Conservation (phyloP, 176 grass and related monocot species). For the Juncus effusus region DNA sequence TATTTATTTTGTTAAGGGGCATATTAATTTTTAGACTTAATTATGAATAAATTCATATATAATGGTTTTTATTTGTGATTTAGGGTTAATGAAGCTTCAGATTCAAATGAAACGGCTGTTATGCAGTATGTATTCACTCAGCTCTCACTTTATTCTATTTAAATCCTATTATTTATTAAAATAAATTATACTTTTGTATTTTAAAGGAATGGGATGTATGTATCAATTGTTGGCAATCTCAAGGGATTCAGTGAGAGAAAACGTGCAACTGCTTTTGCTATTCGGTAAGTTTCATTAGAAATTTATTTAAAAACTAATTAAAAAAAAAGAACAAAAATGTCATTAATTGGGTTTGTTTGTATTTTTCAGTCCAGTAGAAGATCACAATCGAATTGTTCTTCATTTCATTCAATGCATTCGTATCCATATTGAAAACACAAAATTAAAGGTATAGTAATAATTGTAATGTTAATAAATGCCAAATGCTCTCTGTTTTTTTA, state of each 20-base stretch:
- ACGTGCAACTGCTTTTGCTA: conserved; percentile 67
- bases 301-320: too few relatives aligned
- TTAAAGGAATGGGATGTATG: conserved; percentile 88
- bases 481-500: neutral
- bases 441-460: conserved; percentile 49
- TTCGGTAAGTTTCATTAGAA: conserved; percentile 34
- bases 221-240: conserved; percentile 60
- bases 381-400: conserved; percentile 66
- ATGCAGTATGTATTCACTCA: conserved; percentile 50
- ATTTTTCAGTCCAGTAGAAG: conserved; percentile 58
- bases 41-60: neutral
- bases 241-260: conserved; percentile 85
- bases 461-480: neutral
- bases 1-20: neutral
- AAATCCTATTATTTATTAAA: neutral
- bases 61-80: neutral
- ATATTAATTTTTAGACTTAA: neutral
- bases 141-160: conserved; percentile 6
- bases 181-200: conserved; percentile 13
- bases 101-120: conserved; percentile 70
- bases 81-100: conserved; percentile 80
- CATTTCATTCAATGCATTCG: conserved; percentile 85
- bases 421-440: conserved; percentile 72
- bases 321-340: too few relatives aligned
- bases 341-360: too few relatives aligned